A percentile compares a stretch with the other conserved stretches of the same genome.
phyloP scores from a whole-genome alignment of 345 rosid species.

The Stellera chamaejasme region DNA sequence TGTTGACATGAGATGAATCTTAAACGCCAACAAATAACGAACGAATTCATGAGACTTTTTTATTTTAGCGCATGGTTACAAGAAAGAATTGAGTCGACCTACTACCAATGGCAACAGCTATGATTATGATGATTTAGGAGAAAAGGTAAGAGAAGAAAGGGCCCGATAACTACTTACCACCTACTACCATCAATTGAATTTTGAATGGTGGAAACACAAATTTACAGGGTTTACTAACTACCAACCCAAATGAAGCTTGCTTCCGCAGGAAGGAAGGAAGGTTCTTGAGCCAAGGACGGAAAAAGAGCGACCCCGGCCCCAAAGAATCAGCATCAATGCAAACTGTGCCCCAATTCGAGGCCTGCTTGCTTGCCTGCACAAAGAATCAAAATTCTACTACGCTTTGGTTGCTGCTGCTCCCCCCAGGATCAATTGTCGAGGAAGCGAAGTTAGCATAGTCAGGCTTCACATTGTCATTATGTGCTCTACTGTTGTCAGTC shows the following conservation, averaged over 20 bases:
- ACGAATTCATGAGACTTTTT: slow-evolving; percentile 23
- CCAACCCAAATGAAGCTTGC: slow-evolving; percentile 29
- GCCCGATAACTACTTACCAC: slow-evolving; percentile 15
- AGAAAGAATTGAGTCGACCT: slow-evolving; percentile 32
- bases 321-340: slow-evolving; percentile 35
- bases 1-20: too few species aligned
- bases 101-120: slow-evolving; percentile 32
- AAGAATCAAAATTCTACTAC: slow-evolving; percentile 45
- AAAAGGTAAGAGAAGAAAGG: slow-evolving; percentile 14
- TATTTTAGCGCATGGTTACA: slow-evolving; percentile 28
- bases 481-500: slow-evolving; percentile 18
- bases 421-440: slow-evolving; percentile 37
- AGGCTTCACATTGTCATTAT: slow-evolving; percentile 19
- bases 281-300: slow-evolving; percentile 41
- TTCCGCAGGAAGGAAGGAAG: slow-evolving; percentile 26
- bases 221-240: slow-evolving; percentile 30
- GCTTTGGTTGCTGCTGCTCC: slow-evolving; percentile 36
- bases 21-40: not conserved
- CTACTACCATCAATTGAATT: slow-evolving; percentile 10
- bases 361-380: slow-evolving; percentile 29
- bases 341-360: slow-evolving; percentile 24
- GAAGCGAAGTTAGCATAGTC: slow-evolving; percentile 38
- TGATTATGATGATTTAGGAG: slow-evolving; percentile 14
- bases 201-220: slow-evolving; percentile 12
- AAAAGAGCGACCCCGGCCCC: slow-evolving; percentile 36